Conservation (phyloP, 2,329 filamentous ascomycete species). For the Colletotrichum camelliae region DNA sequence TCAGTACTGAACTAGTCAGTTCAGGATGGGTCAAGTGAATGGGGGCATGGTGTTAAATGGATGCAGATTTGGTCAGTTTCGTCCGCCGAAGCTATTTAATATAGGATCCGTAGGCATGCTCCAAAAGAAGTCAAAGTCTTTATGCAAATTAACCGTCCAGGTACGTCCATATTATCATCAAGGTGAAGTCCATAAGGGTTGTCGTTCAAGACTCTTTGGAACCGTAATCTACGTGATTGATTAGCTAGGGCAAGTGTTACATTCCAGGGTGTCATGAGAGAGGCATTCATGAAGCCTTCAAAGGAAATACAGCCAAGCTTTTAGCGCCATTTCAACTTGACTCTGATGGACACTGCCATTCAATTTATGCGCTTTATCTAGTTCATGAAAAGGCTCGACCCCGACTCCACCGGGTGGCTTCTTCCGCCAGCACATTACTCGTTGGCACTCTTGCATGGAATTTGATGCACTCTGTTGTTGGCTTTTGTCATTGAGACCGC, state of each 20-base stretch:
- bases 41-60: rapidly evolving
- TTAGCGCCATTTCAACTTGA: neutral
- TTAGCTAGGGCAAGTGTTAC: neutral
- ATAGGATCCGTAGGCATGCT: neutral
- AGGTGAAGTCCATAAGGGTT: neutral
- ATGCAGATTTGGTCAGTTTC: neutral
- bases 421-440: neutral
- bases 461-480: neutral
- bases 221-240: neutral
- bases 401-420: neutral
- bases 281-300: neutral
- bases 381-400: neutral
- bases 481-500: neutral
- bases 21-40: neutral
- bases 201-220: neutral
- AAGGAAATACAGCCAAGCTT: neutral
- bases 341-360: neutral
- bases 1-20: rapidly evolving
- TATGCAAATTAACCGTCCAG: neutral
- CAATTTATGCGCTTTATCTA: neutral
- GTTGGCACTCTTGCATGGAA: neutral
- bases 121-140: neutral
- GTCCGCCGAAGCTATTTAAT: neutral
- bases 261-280: neutral
- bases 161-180: neutral